Evolutionary conservation across 1,284 basidiomycete species (phyloP).

Genomic region (Cutaneotrichosporon mucoides): DNA sequence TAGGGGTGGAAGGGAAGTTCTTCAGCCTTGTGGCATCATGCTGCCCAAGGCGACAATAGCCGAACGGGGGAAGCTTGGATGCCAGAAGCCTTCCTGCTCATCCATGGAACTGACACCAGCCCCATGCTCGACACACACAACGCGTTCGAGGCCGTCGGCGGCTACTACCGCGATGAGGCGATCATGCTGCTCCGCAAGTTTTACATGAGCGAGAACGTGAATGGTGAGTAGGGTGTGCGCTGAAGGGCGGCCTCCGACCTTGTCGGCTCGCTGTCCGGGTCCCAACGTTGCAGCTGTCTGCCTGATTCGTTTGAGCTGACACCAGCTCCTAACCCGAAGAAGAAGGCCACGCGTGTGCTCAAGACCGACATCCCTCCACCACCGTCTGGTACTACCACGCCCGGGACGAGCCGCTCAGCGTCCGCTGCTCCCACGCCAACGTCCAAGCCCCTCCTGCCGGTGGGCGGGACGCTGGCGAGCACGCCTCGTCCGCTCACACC

Average conservation of each 20-base stretch:
- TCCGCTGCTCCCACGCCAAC: slow-evolving; percentile 15
- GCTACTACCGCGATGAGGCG: slow-evolving; percentile 84
- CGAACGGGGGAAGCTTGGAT: no score
- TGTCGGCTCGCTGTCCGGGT: no score
- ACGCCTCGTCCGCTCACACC: slow-evolving; percentile 19
- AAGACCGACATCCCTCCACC: slow-evolving; percentile 50
- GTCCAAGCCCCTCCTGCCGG: slow-evolving; percentile 12
- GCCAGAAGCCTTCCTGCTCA: neutral
- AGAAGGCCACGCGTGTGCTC: slow-evolving; percentile 48
- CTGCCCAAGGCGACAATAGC: no score
- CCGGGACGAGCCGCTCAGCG: slow-evolving; percentile 18
- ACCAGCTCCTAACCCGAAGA: slow-evolving; percentile 49
- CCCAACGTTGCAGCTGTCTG: no score
- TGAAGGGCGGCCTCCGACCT: neutral
- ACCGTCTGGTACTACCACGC: slow-evolving; percentile 18
- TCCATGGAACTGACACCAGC: slow-evolving; percentile 1
- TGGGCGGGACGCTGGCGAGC: slow-evolving; percentile 28
- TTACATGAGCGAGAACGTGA: slow-evolving; percentile 91
- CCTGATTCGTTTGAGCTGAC: neutral
- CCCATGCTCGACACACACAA: slow-evolving; percentile 64
- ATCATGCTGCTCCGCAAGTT: slow-evolving; percentile 92
- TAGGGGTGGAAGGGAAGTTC: no score
- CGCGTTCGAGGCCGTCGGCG: slow-evolving; percentile 71
- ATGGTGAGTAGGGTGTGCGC: slow-evolving; percentile 58
- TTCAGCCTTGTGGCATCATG: no score